Evolutionary conservation across 192 early-diverging fungal genomes (phyloP).

Genomic region (Coemansia sp.): DNA sequence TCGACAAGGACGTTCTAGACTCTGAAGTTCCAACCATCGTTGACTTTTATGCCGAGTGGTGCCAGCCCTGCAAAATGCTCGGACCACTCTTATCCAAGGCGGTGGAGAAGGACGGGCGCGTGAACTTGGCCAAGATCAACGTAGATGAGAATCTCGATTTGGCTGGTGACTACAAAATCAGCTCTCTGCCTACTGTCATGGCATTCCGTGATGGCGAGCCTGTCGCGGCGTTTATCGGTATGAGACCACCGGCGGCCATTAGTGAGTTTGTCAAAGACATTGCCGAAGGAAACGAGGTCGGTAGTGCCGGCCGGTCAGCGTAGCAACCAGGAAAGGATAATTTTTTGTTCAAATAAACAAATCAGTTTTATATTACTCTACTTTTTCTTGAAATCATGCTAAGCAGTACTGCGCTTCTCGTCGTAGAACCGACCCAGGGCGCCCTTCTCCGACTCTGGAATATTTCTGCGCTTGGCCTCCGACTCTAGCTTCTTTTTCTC

Average conservation of each 20-base stretch:
- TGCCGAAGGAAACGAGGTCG: conserved; percentile 13
- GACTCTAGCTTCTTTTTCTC: conserved; percentile 30
- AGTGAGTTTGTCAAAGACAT: conserved; percentile 61
- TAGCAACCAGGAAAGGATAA: not conserved
- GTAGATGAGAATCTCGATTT: conserved; percentile 68
- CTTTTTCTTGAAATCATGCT: not conserved
- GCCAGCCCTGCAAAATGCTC: conserved; percentile 79
- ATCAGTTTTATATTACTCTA: too few species aligned
- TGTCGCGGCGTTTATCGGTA: conserved; percentile 71
- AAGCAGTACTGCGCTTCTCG: conserved; percentile 30
- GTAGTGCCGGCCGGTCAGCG: not conserved
- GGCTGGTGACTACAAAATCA: conserved; percentile 68
- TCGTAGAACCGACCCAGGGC: conserved; percentile 42
- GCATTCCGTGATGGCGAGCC: conserved; percentile 68
- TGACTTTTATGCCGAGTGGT: conserved; percentile 81
- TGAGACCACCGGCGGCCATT: conserved; percentile 48
- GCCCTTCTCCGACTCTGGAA: conserved; percentile 43
- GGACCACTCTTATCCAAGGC: conserved; percentile 69
- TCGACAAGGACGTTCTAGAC: conserved; percentile 61
- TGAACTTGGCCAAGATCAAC: conserved; percentile 76
- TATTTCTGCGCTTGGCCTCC: conserved; percentile 20
- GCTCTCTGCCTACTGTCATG: conserved; percentile 75
- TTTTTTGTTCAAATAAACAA: not conserved
- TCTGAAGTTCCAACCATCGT: conserved; percentile 74
- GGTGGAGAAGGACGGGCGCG: conserved; percentile 65